Percentiles rank a stretch among this genome's conserved stretches.
Evolutionary conservation across 306 rosid genomes (phyloP).

Genomic region (Lotus japonicus): DNA sequence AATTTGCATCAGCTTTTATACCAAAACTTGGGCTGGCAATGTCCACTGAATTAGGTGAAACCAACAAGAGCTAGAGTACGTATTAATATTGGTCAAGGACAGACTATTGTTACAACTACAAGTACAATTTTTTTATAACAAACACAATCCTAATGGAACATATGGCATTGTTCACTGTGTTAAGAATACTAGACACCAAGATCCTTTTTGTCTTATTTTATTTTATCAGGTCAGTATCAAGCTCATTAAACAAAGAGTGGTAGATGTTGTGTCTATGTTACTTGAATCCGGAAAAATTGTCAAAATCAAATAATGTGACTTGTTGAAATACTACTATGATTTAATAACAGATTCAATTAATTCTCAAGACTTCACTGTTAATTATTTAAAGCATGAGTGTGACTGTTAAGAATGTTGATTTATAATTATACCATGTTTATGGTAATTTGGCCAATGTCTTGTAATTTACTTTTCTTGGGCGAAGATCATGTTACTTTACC

Average conservation of each 20-base stretch:
- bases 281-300: not conserved
- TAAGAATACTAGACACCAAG: not conserved
- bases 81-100: not conserved
- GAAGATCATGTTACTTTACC: constrained; percentile 26
- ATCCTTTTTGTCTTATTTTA: not conserved
- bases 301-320: not conserved
- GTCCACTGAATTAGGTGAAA: constrained; percentile 12
- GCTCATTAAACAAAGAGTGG: constrained; percentile 8
- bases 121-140: not conserved
- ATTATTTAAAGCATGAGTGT: not conserved
- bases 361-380: not conserved
- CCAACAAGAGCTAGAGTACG: not conserved
- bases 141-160: constrained; percentile 3
- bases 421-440: not conserved
- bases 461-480: not conserved
- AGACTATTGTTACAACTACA: not conserved
- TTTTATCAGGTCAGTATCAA: not conserved
- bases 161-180: not conserved
- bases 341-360: not conserved
- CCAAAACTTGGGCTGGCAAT: constrained; percentile 12
- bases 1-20: not conserved
- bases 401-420: not conserved
- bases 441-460: constrained; percentile 1
- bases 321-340: not conserved
- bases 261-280: constrained; percentile 17